Evolutionary conservation across 2,329 filamentous ascomycete species (phyloP).

Genomic region (Fusarium drepaniforme): DNA sequence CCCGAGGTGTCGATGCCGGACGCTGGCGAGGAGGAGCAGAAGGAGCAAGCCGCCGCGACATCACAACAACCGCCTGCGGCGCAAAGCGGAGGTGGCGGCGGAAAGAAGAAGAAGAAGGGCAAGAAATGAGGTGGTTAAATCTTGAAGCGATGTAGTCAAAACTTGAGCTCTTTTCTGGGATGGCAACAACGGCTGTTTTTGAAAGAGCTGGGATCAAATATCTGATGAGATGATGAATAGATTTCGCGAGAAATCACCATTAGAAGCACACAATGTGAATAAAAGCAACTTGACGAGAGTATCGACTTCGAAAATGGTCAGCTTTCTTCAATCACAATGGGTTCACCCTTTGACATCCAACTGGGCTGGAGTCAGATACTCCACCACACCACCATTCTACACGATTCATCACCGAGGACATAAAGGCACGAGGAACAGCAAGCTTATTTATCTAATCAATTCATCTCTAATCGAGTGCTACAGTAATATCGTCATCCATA

Average conservation of each 20-base stretch:
- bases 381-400: background rate
- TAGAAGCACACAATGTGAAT: background rate
- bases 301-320: too few species aligned
- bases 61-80: conserved; percentile 39
- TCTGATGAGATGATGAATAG: background rate
- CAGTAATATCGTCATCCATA: conserved; percentile 44
- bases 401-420: background rate
- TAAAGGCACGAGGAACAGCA: background rate
- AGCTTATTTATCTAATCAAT: conserved; percentile 30
- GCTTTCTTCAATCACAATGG: too few species aligned
- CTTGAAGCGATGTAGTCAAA: background rate
- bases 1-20: conserved; percentile 59
- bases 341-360: too few species aligned
- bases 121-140: conserved; percentile 60
- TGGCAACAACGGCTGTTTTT: background rate
- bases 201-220: background rate
- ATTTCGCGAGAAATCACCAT: background rate
- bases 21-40: conserved; percentile 42
- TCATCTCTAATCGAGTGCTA: conserved; percentile 39
- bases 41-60: conserved; percentile 18
- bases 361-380: background rate
- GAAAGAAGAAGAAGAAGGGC: conserved; percentile 69
- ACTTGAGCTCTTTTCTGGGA: background rate
- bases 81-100: conserved; percentile 53
- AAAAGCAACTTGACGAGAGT: too few species aligned